These are phyloP conservation scores for Amanita pallidorosea DNA, from an alignment of 768 basidiomycete genomes.

Conservation along the genomic window DNA sequence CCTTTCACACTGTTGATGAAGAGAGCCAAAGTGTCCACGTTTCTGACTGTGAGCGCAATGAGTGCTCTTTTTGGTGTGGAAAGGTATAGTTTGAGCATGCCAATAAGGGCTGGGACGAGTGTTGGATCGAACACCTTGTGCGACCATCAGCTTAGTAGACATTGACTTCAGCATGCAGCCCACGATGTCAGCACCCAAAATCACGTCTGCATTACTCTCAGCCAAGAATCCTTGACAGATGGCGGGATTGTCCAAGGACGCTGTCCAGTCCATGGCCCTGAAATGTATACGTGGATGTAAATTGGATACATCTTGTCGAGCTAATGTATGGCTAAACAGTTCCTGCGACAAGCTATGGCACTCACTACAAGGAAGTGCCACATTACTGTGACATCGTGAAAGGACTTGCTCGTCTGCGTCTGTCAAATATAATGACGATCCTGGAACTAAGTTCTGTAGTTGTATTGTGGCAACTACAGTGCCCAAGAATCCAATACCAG, in stretches of 20 bases:
- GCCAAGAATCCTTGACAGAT: conserved; percentile 23
- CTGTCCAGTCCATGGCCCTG: conserved; percentile 54
- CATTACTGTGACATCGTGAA: conserved; percentile 45
- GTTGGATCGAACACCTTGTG: conserved; percentile 59
- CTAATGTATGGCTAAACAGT: neutral
- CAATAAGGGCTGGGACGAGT: conserved; percentile 46
- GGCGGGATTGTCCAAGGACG: conserved; percentile 31
- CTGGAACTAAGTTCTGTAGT: conserved; percentile 8
- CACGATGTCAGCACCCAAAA: conserved; percentile 66
- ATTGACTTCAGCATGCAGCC: conserved; percentile 6
- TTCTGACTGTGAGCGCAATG: conserved; percentile 48
- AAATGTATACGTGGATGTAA: conserved; percentile 33
- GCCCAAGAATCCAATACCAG: conserved; percentile 69
- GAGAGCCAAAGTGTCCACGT: conserved; percentile 34
- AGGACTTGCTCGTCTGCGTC: conserved; percentile 61
- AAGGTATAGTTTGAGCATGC: conserved; percentile 35
- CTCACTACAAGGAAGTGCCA: conserved; percentile 61
- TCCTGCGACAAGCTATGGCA: conserved; percentile 13
- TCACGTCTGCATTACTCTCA: conserved; percentile 38
- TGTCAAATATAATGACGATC: conserved; percentile 36
- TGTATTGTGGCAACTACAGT: conserved; percentile 52
- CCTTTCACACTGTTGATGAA: conserved; percentile 32
- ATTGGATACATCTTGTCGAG: conserved; percentile 42
- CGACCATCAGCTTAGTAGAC: neutral
- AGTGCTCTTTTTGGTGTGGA: conserved; percentile 23